Conservation (phyloP, 768 basidiomycete genomes). For the Mycena latifolia region DNA sequence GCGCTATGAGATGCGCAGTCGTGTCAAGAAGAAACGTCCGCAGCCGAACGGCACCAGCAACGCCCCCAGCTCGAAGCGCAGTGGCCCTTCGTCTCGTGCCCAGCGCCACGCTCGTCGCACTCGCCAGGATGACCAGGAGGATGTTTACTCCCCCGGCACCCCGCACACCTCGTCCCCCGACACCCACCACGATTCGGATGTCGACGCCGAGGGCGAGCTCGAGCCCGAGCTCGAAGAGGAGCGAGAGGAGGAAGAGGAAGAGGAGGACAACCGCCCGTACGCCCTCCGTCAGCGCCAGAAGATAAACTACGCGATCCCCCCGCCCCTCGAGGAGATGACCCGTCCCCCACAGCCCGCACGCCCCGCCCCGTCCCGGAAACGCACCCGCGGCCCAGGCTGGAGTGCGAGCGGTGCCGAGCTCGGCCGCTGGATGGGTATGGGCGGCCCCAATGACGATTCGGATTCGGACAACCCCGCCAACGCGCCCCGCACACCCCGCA, state of each 20-base stretch:
- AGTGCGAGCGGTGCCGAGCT: constrained; percentile 84
- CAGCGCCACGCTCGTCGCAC: constrained; percentile 56
- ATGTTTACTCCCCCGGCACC: constrained; percentile 70
- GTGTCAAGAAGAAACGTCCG: constrained; percentile 45
- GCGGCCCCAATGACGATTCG: constrained; percentile 74
- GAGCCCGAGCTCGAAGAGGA: constrained; percentile 52
- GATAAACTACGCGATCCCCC: constrained; percentile 87
- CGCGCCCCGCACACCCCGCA: constrained; percentile 67
- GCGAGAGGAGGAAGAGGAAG: constrained; percentile 54
- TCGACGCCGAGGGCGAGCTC: constrained; percentile 48
- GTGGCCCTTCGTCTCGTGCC: constrained; percentile 35
- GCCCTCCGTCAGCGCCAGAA: constrained; percentile 72
- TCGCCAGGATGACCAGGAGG: constrained; percentile 56
- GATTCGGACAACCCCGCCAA: constrained; percentile 70
- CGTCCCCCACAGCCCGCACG: constrained; percentile 53
- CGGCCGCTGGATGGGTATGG: constrained; percentile 82
- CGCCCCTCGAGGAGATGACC: constrained; percentile 79
- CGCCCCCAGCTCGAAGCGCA: constrained; percentile 27
- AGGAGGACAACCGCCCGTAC: constrained; percentile 68
- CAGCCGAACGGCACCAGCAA: constrained; percentile 30
- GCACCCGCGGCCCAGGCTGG: constrained; percentile 74
- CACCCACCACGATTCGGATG: constrained; percentile 55
- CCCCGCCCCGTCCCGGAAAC: constrained; percentile 35
- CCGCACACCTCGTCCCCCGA: constrained; percentile 56
- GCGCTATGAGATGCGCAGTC: constrained; percentile 56